Conservation (phyloP, 768 basidiomycete genomes). For the Daedalea quercina region DNA sequence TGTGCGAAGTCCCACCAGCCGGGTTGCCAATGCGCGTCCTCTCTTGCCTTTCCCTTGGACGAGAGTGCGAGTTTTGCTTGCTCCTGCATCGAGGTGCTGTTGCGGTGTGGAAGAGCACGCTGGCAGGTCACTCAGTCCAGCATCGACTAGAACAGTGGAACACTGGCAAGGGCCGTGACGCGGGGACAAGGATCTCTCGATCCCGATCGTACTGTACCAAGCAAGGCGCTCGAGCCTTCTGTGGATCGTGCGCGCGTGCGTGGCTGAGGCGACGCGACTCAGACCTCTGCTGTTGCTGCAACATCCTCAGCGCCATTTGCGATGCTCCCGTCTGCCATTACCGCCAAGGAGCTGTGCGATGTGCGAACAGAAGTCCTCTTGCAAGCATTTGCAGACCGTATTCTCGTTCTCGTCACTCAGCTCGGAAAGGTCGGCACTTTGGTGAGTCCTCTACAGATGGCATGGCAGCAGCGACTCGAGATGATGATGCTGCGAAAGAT, state of each 20-base stretch:
- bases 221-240: no score
- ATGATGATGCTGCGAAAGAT: slow-evolving; percentile 40
- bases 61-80: slow-evolving; percentile 24
- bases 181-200: no score
- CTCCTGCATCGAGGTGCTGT: slow-evolving; percentile 17
- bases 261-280: no score
- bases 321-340: slow-evolving; percentile 33
- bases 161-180: no score
- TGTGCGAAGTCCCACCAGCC: slow-evolving; percentile 75
- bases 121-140: no score
- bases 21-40: slow-evolving; percentile 47
- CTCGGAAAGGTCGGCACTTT: slow-evolving; percentile 85
- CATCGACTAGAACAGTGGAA: no score
- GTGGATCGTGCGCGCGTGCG: no score
- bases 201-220: no score
- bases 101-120: no score
- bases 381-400: slow-evolving; percentile 74
- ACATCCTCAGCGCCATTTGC: no score
- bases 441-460: slow-evolving; percentile 33
- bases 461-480: background rate
- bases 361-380: slow-evolving; percentile 66
- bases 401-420: slow-evolving; percentile 85
- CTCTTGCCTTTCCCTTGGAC: slow-evolving; percentile 48
- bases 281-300: no score
- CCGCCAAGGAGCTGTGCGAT: slow-evolving; percentile 46